These are phyloP conservation scores for Atkinsonella hypoxylon DNA, from an alignment of 2,329 filamentous ascomycete species.

Conservation along the genomic window DNA sequence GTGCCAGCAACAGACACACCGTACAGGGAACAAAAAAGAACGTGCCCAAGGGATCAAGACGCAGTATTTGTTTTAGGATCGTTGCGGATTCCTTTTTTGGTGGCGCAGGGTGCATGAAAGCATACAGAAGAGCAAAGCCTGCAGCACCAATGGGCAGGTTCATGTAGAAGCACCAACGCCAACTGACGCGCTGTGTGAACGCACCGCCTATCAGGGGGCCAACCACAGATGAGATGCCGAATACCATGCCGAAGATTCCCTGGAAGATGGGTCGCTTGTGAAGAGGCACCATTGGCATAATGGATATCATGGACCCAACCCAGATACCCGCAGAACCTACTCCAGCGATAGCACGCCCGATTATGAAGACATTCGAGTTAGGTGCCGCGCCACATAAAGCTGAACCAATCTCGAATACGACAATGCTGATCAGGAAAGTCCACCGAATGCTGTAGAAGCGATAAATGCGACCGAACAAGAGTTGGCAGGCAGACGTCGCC, in stretches of 20 bases:
- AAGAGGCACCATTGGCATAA: constrained; percentile 47
- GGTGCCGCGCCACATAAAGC: constrained; percentile 42
- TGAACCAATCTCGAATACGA: constrained; percentile 43
- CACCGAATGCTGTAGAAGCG: constrained; percentile 39
- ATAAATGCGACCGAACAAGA: constrained; percentile 42
- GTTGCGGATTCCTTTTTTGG: constrained; percentile 18
- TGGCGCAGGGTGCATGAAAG: constrained; percentile 34
- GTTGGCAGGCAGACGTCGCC: constrained; percentile 41
- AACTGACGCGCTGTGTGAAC: constrained; percentile 34
- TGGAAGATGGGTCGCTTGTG: constrained; percentile 48
- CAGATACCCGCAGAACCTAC: constrained; percentile 45
- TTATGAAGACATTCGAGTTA: constrained; percentile 39
- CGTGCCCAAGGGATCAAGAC: constrained; percentile 48
- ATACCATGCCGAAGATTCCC: constrained; percentile 40
- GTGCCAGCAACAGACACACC: constrained; percentile 46
- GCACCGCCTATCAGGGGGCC: constrained; percentile 43
- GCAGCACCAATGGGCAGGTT: constrained; percentile 43
- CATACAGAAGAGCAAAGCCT: constrained; percentile 34
- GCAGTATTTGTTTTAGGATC: constrained; percentile 31
- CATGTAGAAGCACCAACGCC: constrained; percentile 49
- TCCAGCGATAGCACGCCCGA: constrained; percentile 45
- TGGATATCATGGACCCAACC: constrained; percentile 42
- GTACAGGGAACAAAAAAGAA: constrained; percentile 47
- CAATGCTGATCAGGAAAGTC: constrained; percentile 34
- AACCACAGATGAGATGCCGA: constrained; percentile 40